phyloP scores from a whole-genome alignment of 1,139 yeast genomes.

The Geotrichum aggregatum region DNA sequence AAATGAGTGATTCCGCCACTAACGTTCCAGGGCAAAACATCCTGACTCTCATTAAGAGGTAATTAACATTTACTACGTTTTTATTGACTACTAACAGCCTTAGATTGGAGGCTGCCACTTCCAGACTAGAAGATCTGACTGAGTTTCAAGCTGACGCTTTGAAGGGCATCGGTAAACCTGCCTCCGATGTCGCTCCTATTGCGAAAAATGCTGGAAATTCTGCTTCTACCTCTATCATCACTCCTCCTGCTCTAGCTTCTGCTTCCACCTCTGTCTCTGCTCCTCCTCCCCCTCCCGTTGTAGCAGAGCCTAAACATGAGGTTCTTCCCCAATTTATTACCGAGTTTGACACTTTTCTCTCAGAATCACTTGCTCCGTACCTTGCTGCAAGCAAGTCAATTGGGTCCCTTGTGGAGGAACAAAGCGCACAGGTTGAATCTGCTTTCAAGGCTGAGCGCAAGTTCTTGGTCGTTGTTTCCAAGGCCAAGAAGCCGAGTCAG shows the following conservation, averaged over 20 bases:
- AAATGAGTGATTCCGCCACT: slow-evolving; percentile 51
- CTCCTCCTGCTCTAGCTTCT: slow-evolving; percentile 22
- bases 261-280: slow-evolving; percentile 24
- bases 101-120: slow-evolving; percentile 86
- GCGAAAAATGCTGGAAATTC: no score
- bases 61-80: slow-evolving; percentile 26
- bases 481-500: slow-evolving; percentile 60
- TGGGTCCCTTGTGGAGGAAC: slow-evolving; percentile 23
- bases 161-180: slow-evolving; percentile 20
- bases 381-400: slow-evolving; percentile 16
- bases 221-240: slow-evolving; percentile 21
- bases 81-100: not conserved
- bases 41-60: slow-evolving; percentile 69
- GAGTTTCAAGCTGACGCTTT: slow-evolving; percentile 61
- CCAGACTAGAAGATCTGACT: slow-evolving; percentile 85
- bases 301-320: slow-evolving; percentile 22
- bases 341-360: slow-evolving; percentile 55
- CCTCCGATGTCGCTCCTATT: slow-evolving; percentile 12
- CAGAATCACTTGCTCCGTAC: slow-evolving; percentile 57
- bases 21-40: slow-evolving; percentile 76
- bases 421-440: slow-evolving; percentile 38
- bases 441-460: slow-evolving; percentile 60
- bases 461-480: slow-evolving; percentile 57
- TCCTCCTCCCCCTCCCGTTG: slow-evolving; percentile 25
- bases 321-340: slow-evolving; percentile 30